Evolutionary conservation across 2,329 filamentous ascomycete genomes (phyloP).

Genomic region (Fusarium concolor): DNA sequence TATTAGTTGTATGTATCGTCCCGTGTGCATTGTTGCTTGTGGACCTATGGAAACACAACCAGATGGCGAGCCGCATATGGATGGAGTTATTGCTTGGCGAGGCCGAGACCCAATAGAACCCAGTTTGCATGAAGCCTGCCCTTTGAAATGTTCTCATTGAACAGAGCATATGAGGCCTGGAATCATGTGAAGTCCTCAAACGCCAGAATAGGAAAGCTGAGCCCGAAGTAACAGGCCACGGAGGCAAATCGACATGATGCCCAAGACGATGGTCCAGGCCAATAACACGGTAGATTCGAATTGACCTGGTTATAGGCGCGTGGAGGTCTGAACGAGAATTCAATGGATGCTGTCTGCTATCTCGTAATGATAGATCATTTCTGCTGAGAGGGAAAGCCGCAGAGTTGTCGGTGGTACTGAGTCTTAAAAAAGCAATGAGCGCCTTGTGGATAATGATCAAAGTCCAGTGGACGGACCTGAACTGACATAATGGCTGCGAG

Average conservation of each 20-base stretch:
- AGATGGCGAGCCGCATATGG: slow-evolving; percentile 40
- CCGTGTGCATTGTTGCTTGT: slow-evolving; percentile 23
- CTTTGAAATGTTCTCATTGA: slow-evolving; percentile 14
- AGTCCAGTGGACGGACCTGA: slow-evolving; percentile 27
- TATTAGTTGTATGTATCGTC: slow-evolving; percentile 22
- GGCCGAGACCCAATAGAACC: slow-evolving; percentile 29
- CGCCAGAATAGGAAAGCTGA: slow-evolving; percentile 12
- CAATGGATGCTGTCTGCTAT: background rate
- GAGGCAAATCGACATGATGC: slow-evolving; percentile 3
- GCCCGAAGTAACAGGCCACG: background rate
- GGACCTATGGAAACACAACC: slow-evolving; percentile 33
- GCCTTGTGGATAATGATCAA: slow-evolving; percentile 31
- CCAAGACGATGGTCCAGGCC: background rate
- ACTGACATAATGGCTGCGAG: slow-evolving; percentile 13
- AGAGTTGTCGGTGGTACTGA: slow-evolving; percentile 13
- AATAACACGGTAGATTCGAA: background rate
- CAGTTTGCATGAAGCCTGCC: slow-evolving; percentile 13
- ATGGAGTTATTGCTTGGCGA: slow-evolving; percentile 23
- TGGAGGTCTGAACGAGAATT: background rate
- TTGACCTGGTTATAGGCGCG: background rate
- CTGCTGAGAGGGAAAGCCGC: slow-evolving; percentile 9
- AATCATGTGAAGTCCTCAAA: slow-evolving; percentile 1
- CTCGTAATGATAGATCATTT: slow-evolving; percentile 12
- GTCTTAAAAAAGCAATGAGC: slow-evolving; percentile 31
- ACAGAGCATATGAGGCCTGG: slow-evolving; percentile 14